A percentile compares a stretch with the other conserved stretches of the same genome.
These are phyloP conservation scores for Bretziella fagacearum DNA, from an alignment of 2,329 filamentous ascomycete genomes.

Conservation along the genomic window DNA sequence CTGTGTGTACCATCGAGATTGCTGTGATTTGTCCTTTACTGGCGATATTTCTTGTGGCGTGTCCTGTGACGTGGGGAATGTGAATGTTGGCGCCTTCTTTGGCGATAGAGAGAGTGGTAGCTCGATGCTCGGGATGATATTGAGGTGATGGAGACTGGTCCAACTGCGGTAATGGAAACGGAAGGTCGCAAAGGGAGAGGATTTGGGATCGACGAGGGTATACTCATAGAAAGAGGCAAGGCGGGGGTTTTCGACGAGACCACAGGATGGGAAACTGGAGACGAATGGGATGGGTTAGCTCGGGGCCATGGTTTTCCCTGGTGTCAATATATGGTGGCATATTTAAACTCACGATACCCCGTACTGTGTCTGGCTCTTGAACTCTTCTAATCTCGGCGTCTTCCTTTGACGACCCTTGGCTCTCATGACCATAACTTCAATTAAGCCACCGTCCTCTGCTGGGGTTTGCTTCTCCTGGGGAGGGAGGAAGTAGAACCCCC, in stretches of 20 bases:
- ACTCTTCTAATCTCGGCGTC: conserved; percentile 27
- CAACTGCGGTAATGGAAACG: conserved; percentile 40
- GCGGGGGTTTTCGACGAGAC: conserved; percentile 34
- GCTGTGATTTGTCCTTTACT: too few relatives aligned
- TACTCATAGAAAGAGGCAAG: conserved; percentile 36
- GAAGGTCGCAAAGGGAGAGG: conserved; percentile 36
- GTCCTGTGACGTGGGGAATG: background rate
- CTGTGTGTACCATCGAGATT: too few relatives aligned
- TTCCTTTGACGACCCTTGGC: conserved; percentile 30
- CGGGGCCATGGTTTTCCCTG: background rate
- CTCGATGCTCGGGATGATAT: conserved; percentile 26
- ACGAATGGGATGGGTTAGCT: background rate
- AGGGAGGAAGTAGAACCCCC: conserved; percentile 34
- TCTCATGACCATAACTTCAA: conserved; percentile 37
- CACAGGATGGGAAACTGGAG: conserved; percentile 34
- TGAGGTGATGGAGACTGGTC: conserved; percentile 30
- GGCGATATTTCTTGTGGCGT: background rate
- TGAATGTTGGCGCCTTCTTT: background rate
- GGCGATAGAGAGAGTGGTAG: background rate
- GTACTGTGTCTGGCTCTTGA: conserved; percentile 31
- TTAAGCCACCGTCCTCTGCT: conserved; percentile 37
- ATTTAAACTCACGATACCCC: conserved; percentile 33
- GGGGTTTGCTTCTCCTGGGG: conserved; percentile 23
- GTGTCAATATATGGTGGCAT: too few relatives aligned
- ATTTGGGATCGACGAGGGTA: conserved; percentile 32